A percentile compares a stretch with the other conserved stretches of the same genome.
phyloP scores from a whole-genome alignment of 495 filamentous ascomycete genomes.

The Hypoxylon lienhwacheense region DNA sequence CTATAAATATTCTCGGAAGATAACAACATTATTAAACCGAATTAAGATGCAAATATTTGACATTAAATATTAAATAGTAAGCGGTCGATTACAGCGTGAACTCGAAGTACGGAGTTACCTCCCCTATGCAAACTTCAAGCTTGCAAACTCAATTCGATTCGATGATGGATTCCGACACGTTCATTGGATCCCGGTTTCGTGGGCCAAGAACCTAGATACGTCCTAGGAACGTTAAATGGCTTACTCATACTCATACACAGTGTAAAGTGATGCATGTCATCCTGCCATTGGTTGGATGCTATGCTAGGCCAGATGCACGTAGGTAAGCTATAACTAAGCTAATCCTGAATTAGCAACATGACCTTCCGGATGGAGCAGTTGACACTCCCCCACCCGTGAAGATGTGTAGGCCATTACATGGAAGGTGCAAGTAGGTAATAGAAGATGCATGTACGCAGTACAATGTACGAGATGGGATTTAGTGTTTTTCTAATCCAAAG shows the following conservation, averaged over 20 bases:
- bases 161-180: conserved; percentile 7
- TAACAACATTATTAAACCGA: neutral
- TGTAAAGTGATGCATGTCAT: too few relatives aligned
- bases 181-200: conserved; percentile 23
- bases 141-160: conserved; percentile 9
- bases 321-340: conserved; percentile 2
- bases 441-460: neutral
- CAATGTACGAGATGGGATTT: too few relatives aligned
- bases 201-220: neutral
- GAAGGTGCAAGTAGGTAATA: too few relatives aligned
- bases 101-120: too few relatives aligned
- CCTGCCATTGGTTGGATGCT: neutral
- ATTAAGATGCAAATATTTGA: neutral
- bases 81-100: neutral
- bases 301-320: conserved; percentile 2
- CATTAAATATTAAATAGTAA: neutral
- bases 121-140: neutral
- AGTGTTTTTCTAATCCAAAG: too few relatives aligned
- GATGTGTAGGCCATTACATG: neutral
- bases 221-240: neutral
- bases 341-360: conserved; percentile 11
- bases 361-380: neutral
- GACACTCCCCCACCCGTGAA: neutral
- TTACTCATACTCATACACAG: too few relatives aligned
- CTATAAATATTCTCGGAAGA: too few relatives aligned